These are phyloP conservation scores for Phylloporus sp. DNA, from an alignment of 768 basidiomycete species.

Conservation along the genomic window DNA sequence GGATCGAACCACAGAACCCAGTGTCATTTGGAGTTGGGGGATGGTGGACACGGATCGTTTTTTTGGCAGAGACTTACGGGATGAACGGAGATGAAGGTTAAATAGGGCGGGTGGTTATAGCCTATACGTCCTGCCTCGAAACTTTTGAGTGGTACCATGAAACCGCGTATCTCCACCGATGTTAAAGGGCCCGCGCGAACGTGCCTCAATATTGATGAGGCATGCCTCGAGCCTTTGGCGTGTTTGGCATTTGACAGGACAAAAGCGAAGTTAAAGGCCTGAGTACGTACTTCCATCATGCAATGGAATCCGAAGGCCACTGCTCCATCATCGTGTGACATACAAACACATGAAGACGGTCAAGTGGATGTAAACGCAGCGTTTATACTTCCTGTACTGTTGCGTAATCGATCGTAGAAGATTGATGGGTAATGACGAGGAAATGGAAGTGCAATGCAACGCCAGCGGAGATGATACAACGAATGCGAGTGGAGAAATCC, in stretches of 20 bases:
- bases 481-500: not conserved
- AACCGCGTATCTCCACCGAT: not conserved
- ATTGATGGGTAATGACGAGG: not conserved
- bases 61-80: not conserved
- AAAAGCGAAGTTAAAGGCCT: not conserved
- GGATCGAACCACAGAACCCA: too few species aligned
- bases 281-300: not conserved
- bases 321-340: too few species aligned
- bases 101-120: not conserved
- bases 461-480: not conserved
- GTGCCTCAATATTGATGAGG: not conserved
- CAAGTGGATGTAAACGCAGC: not conserved
- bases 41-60: too few species aligned
- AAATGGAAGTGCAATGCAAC: slow-evolving; percentile 2
- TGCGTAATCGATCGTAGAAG: not conserved
- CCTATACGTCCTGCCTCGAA: not conserved
- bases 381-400: not conserved
- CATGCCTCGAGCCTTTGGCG: slow-evolving; percentile 6
- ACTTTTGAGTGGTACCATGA: not conserved
- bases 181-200: not conserved
- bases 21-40: slow-evolving; percentile 10
- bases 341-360: not conserved
- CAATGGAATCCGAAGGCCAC: slow-evolving; percentile 4
- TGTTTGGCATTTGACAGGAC: not conserved
- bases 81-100: not conserved